These are phyloP conservation scores for Neofusicoccum laricinum DNA, from an alignment of 2,329 filamentous ascomycete genomes.

Conservation along the genomic window DNA sequence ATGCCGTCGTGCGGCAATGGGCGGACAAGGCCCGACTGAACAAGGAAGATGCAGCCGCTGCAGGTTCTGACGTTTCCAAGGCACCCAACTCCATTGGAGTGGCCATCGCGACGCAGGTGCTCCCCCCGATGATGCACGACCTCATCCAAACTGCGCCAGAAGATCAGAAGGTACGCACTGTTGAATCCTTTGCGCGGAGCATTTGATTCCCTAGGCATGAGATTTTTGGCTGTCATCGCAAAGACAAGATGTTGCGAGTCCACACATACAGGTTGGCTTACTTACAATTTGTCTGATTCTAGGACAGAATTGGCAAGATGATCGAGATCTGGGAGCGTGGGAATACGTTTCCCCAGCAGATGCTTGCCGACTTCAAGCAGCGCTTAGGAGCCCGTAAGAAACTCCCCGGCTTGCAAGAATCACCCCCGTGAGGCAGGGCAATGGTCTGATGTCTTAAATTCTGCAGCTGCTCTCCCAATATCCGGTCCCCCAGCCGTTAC, in stretches of 20 bases:
- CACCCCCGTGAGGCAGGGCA: not conserved
- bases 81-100: constrained; percentile 14
- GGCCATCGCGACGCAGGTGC: constrained; percentile 89
- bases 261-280: not conserved
- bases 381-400: constrained; percentile 12
- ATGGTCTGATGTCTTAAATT: constrained; percentile 21
- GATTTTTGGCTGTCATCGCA: not conserved
- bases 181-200: constrained; percentile 45
- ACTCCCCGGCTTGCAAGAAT: not conserved
- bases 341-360: constrained; percentile 77
- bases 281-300: constrained; percentile 33
- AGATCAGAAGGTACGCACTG: constrained; percentile 81
- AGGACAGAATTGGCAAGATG: constrained; percentile 91
- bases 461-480: not conserved
- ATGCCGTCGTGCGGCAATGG: constrained; percentile 99
- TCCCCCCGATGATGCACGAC: constrained; percentile 93
- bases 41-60: constrained; percentile 73
- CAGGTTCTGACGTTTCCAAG: constrained; percentile 53
- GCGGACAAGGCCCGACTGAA: constrained; percentile 88
- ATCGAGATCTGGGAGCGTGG: constrained; percentile 98
- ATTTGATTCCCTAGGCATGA: not conserved
- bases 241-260: not conserved
- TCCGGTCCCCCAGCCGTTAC: not conserved
- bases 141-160: constrained; percentile 83
- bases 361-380: constrained; percentile 81